Base-by-base conservation (phyloP, 1,284 basidiomycete genomes). In the Sanghuangporus sanghuang region DNA sequence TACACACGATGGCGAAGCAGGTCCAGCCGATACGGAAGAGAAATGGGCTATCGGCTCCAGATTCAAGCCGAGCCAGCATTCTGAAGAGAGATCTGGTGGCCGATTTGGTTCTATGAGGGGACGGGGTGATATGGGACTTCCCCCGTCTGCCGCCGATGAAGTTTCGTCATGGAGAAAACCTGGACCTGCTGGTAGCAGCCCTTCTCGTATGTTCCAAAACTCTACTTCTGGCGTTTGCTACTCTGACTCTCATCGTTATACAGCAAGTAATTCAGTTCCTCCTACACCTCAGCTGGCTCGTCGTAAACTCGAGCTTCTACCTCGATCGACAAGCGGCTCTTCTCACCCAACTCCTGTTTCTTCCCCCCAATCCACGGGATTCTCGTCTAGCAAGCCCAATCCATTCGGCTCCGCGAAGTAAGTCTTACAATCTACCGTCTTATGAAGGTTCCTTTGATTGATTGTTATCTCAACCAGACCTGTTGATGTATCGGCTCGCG, bases 381-480 rank as follows among this genome's bases (percentile, higher is more conserved):
- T 81, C 44, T 73, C 82, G 5, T 70, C 80, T 44, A 66, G 75
- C 52, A 75, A 82, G 57, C 72, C 85, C 58, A 93, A 84, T 72
- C 95, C 96, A 1, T 98, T 98, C 73, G 96, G 96, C 63, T 81
- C 84, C 59, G 96, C 96, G 48, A 88, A 78, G 89, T 92, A 53
- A n/a, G 8, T 14, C 16, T 18, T n/a, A n/a, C 44, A 14, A 7
- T n/a, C 16, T n/a, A 18, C 8, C 6, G 16, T 46, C 44, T 18
- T n/a, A n/a, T n/a, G 7, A 18, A 49, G 40, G 32, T 42, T 40
- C 27, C 18, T 14, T 39, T 38, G 21, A 9, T 61, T 48, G 52
- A 16, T 62, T 21, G 63, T 57, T 64, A 67, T 27, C 67, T 49
- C 66, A 14, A 21, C 55, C 64, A 94, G 92, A 71, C 95, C 96